Evolutionary conservation across 139 green algal genomes (phyloP).

Genomic region (Edaphochlamys debaryana): DNA sequence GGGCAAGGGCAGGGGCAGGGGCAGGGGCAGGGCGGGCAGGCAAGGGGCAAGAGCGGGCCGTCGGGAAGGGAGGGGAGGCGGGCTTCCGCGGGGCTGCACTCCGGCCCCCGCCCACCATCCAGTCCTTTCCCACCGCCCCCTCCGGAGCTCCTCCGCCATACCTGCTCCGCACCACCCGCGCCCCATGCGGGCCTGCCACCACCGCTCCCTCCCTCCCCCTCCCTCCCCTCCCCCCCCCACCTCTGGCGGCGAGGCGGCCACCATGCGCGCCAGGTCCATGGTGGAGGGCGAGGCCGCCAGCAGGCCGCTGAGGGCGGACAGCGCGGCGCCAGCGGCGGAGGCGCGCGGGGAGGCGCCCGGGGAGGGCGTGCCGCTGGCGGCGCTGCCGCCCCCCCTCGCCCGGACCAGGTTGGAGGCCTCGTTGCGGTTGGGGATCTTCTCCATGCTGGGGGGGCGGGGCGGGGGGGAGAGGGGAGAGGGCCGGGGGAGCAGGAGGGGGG

Average conservation of each 20-base stretch:
- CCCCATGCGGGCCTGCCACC: too few relatives aligned
- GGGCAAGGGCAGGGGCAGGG: too few relatives aligned
- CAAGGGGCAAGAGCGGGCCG: not conserved
- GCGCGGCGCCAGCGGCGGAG: not conserved
- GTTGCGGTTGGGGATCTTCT: constrained; percentile 29
- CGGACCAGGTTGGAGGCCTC: constrained; percentile 25
- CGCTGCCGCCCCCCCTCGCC: not conserved
- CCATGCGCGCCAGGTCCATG: constrained; percentile 31
- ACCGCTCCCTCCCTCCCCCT: too few relatives aligned
- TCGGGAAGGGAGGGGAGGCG: too few relatives aligned
- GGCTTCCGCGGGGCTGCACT: too few relatives aligned
- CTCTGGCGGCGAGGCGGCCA: constrained; percentile 4
- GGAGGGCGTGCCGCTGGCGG: not conserved
- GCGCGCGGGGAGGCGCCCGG: not conserved
- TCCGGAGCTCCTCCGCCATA: too few relatives aligned
- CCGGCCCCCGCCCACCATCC: too few relatives aligned
- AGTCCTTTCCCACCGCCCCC: too few relatives aligned
- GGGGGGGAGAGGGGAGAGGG: not conserved
- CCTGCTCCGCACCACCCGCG: too few relatives aligned
- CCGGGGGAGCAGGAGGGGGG: not conserved
- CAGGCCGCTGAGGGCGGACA: not conserved
- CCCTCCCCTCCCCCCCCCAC: not conserved
- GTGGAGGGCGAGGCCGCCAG: constrained; percentile 16
- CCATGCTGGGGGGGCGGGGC: not conserved
- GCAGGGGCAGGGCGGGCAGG: not conserved